Conservation (phyloP, 1,139 yeast species). For the Taiozyma sp. region DNA sequence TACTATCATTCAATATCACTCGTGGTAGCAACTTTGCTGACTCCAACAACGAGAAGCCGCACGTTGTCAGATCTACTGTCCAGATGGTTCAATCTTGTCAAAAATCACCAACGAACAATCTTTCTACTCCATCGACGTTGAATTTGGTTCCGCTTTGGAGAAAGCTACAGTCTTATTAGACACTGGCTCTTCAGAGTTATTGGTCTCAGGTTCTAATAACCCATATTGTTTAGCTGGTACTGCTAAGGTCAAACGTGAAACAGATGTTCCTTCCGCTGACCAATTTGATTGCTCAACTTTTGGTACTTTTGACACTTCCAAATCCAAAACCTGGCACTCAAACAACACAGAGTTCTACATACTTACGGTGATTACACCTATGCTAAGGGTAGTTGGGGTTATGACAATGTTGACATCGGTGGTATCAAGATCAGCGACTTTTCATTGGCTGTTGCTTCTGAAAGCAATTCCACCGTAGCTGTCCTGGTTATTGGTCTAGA, state of each 20-base stretch:
- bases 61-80: neutral
- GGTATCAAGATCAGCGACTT: constrained; percentile 33
- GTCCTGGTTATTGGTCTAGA: constrained; percentile 60
- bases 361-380: constrained; percentile 55
- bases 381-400: constrained; percentile 62
- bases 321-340: constrained; percentile 37
- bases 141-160: constrained; percentile 53
- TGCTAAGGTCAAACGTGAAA: constrained; percentile 3
- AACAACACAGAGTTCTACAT: constrained; percentile 45
- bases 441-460: constrained; percentile 51
- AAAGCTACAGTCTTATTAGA: constrained; percentile 52
- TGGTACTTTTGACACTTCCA: constrained; percentile 37
- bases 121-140: constrained; percentile 43
- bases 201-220: constrained; percentile 40
- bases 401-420: constrained; percentile 43
- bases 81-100: constrained; percentile 25
- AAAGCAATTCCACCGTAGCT: constrained; percentile 47
- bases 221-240: constrained; percentile 16
- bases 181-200: constrained; percentile 71
- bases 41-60: neutral
- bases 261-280: neutral
- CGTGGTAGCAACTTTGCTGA: neutral
- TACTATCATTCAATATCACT: neutral
- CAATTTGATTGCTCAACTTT: constrained; percentile 25
- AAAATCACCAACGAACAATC: constrained; percentile 38